Conservation (phyloP, 768 basidiomycete genomes). For the Boletus pseudo-olivaceus region DNA sequence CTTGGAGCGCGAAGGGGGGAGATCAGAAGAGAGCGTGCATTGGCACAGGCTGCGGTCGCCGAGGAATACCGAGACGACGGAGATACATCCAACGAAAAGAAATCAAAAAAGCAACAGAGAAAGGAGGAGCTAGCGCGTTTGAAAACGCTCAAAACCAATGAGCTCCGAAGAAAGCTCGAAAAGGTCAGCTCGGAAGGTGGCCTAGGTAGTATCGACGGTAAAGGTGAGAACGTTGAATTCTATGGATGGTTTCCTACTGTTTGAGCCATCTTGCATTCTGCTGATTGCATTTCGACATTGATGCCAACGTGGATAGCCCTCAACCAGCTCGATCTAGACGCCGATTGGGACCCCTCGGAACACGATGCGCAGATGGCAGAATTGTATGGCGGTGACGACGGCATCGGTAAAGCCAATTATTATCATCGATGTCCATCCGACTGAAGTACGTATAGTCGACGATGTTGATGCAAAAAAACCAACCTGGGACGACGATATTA, state of each 20-base stretch:
- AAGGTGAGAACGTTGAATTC: conserved; percentile 19
- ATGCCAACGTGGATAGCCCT: conserved; percentile 41
- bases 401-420: conserved; percentile 25
- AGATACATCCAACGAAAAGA: conserved; percentile 61
- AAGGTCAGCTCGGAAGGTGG: conserved; percentile 71
- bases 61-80: conserved; percentile 69
- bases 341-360: conserved; percentile 85
- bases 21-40: conserved; percentile 67
- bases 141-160: conserved; percentile 81
- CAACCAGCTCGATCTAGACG: conserved; percentile 77
- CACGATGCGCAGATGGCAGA: conserved; percentile 82
- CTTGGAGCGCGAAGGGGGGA: conserved; percentile 79
- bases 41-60: conserved; percentile 65
- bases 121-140: conserved; percentile 80
- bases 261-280: background rate
- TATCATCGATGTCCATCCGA: background rate
- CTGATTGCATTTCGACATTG: background rate
- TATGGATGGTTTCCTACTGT: background rate
- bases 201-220: conserved; percentile 29
- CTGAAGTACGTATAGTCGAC: conserved; percentile 13
- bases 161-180: conserved; percentile 73
- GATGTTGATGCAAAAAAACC: conserved; percentile 65
- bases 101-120: conserved; percentile 20
- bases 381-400: conserved; percentile 58
- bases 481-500: conserved; percentile 87